phyloP scores from a whole-genome alignment of 306 rosid genomes.

The Rosa multiflora region DNA sequence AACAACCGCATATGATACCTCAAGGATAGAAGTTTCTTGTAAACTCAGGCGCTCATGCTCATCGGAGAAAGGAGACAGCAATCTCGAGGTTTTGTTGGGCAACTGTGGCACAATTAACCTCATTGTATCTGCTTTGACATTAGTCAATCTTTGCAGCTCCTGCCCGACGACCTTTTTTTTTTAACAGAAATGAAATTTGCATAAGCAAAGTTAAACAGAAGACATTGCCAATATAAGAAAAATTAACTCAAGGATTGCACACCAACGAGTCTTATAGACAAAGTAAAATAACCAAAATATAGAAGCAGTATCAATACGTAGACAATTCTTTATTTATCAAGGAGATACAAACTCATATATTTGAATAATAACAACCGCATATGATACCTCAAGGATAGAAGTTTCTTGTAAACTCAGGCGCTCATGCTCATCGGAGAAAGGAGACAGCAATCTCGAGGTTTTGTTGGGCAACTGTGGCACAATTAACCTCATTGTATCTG shows the following conservation, averaged over 20 bases:
- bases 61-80: slow-evolving; percentile 71
- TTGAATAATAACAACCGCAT: slow-evolving; percentile 11
- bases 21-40: slow-evolving; percentile 55
- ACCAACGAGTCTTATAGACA: background rate
- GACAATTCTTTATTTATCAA: background rate
- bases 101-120: slow-evolving; percentile 66
- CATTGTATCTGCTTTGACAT: slow-evolving; percentile 79
- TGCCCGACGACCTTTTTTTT: no score
- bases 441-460: slow-evolving; percentile 63
- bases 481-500: slow-evolving; percentile 81
- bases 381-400: slow-evolving; percentile 59
- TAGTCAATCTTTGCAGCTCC: slow-evolving; percentile 56
- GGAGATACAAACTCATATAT: background rate
- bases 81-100: slow-evolving; percentile 51
- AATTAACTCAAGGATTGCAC: background rate
- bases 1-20: slow-evolving; percentile 45
- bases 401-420: slow-evolving; percentile 58
- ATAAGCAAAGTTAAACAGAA: background rate
- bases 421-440: slow-evolving; percentile 75
- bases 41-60: slow-evolving; percentile 64
- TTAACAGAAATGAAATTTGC: background rate
- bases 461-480: slow-evolving; percentile 54
- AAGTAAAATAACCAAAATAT: background rate
- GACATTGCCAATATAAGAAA: no score
- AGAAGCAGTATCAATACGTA: background rate